Evolutionary conservation across 1,139 yeast species (phyloP), one percentile per base, ranked within the genome.

Genomic region (Scheffersomyces segobiensis): DNA sequence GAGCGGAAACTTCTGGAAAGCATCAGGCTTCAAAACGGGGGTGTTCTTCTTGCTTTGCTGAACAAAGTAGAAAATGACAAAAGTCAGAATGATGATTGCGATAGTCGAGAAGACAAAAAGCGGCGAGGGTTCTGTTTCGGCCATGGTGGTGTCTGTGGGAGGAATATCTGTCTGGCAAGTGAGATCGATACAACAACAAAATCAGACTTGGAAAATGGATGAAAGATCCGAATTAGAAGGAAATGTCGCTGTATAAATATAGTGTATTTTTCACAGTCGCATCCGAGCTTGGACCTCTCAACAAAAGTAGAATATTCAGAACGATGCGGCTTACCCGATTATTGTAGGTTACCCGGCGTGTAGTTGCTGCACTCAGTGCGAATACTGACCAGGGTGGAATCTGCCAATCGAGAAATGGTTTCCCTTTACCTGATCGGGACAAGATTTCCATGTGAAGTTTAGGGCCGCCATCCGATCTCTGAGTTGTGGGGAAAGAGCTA

Each of bases 1-100:
- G 70, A 95, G 81, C 59, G 96, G 96, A 81, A 93, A 93, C 69
- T 90, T 85, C 71, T 87, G 88, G 76, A 88, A 93, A 61, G 83
- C 83, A 63, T 85, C 89, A 53, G 88, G 85, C 66, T 83, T 83
- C 65, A 89, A 83, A 17, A 87, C 88, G 47, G 87, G 84, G 57
- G 80, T 76, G 62, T 77, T 77, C 64, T 76, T 79, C 59, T 74
- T 72, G 57, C 69, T 67, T 58, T 78, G 75, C 60, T 76, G 75
- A 56, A 75, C 61, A 54, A 70, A 76, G 66, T 80, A 79, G 59
- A 73, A 68, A 12, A 77, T 80, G 49, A 82, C 75, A 51, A 75
- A 73, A 26, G 78, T 64, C 17, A 72, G 63, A 58, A 81, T 78
- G 56, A 82, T 70, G 47, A 81, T 71, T n/a, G 82, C 79, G 49